Base-by-base conservation (phyloP, 1,139 yeast genomes). In the Saccharomycopsis hybrid region DNA sequence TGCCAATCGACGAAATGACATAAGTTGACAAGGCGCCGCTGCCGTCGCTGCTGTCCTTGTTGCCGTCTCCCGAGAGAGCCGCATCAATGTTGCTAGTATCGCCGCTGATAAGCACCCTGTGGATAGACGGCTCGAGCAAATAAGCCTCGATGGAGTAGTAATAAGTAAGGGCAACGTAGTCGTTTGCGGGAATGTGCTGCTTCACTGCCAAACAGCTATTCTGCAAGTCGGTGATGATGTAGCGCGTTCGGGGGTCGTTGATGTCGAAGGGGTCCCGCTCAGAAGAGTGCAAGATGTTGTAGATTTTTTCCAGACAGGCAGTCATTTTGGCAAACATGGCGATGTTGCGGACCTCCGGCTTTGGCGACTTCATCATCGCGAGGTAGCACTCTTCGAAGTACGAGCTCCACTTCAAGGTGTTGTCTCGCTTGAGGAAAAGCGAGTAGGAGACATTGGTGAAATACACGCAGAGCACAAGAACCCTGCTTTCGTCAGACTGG, bases 81-180 rank as follows among this genome's bases (percentile, higher is more conserved):
- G 37, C 25, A 27, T 28, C 37, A 7, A 42, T 18, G n/a, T 40
- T 40, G 27, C 35, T 27, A 32, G n/a, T 24, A 9, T 33, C 32
- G 11, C 32, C 49, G 9, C 35, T 25, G 8, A 43, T 33, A 29
- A 59, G 64, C 37, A 62, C 64, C 50, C 63, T 68, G 54, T 70
- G 74, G 49, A 76, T 61, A 40, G 69, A 72, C 3, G 79, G 80
- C 60, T 82, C 94, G 62, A 84, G 85, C 24, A 87, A 66, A 60
- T 80, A 84, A 0, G 92, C 90, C 57, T 84, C 87, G 11, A 85
- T 80, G 0, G 92, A 76, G 57, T 76, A 77, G 57, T 72, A 76
- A 62, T 74, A 82, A 0, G 83, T 71, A 60, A 74, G 62, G 38
- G 72, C 61, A 49, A 74, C 70, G 33, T 67, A 64, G 49, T 76